Evolutionary conservation across 148 eudicot genomes (phyloP).

Genomic region (Euryodendron excelsum): DNA sequence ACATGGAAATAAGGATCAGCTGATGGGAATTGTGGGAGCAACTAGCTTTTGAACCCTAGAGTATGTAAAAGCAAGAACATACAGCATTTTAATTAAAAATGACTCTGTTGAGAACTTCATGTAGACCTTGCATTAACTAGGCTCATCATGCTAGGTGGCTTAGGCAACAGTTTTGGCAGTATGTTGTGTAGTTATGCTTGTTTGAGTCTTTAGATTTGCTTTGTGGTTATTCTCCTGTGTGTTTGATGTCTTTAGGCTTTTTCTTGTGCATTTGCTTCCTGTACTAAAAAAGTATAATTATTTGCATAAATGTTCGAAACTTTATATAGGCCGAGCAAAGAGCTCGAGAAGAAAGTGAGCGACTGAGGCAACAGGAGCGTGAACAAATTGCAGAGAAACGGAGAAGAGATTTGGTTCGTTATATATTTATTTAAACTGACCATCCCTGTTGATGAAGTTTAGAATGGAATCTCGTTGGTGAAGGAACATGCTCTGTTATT

Average conservation of each 20-base stretch:
- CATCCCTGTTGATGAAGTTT: not conserved
- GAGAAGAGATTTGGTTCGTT: conserved; percentile 80
- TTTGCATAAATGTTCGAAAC: not conserved
- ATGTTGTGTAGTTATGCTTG: not conserved
- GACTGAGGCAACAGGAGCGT: conserved; percentile 88
- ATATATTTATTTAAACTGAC: not conserved
- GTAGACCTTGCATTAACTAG: not conserved
- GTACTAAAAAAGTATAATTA: not conserved
- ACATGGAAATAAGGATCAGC: too few relatives aligned
- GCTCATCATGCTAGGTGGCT: not conserved
- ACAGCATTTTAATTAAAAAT: too few relatives aligned
- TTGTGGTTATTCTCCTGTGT: not conserved
- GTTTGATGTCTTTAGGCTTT: not conserved
- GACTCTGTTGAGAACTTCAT: too few relatives aligned
- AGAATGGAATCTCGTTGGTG: not conserved
- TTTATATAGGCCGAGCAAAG: conserved; percentile 73
- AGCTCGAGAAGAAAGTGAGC: conserved; percentile 95
- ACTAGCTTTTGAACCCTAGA: too few relatives aligned
- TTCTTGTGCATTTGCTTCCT: not conserved
- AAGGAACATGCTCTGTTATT: not conserved
- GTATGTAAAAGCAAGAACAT: too few relatives aligned
- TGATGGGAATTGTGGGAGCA: too few relatives aligned
- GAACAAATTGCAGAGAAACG: conserved; percentile 87
- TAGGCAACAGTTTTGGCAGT: not conserved
- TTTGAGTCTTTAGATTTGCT: not conserved